Conservation (phyloP, 2,329 filamentous ascomycete genomes). For the Pestalotiopsis sp. region DNA sequence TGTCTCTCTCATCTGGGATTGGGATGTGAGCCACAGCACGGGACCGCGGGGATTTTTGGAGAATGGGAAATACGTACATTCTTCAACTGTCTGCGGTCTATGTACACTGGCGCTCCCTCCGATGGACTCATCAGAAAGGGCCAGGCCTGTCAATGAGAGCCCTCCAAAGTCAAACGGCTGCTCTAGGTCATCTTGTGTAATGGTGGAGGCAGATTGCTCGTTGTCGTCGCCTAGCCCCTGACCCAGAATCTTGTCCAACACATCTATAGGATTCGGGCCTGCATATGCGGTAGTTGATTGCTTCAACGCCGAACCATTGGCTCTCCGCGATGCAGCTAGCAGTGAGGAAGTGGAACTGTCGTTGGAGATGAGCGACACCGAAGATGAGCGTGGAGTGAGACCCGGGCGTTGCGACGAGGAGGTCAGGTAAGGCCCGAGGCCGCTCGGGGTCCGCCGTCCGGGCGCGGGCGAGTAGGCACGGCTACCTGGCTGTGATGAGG, state of each 20-base stretch:
- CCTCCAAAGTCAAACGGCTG: conserved; percentile 77
- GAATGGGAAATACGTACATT: conserved; percentile 59
- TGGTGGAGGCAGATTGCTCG: conserved; percentile 12
- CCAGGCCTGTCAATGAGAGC: conserved; percentile 74
- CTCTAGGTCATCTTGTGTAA: conserved; percentile 55
- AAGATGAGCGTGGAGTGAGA: conserved; percentile 65
- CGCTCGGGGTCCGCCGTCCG: conserved; percentile 63
- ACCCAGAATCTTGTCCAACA: conserved; percentile 56
- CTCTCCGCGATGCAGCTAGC: conserved; percentile 60
- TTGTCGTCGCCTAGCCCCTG: conserved; percentile 14
- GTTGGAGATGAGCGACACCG: conserved; percentile 74
- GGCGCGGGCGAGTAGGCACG: conserved; percentile 72
- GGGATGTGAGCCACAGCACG: conserved; percentile 11
- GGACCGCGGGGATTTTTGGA: not conserved
- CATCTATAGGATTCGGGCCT: conserved; percentile 68
- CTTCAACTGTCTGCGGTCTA: conserved; percentile 64
- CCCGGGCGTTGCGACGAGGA: conserved; percentile 62
- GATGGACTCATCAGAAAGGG: conserved; percentile 33
- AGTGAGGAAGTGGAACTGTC: conserved; percentile 76
- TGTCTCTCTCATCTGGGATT: conserved; percentile 70
- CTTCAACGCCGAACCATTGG: conserved; percentile 69
- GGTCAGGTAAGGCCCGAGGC: conserved; percentile 67
- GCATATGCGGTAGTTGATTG: conserved; percentile 53
- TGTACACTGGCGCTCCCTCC: conserved; percentile 33
- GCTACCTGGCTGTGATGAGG: conserved; percentile 52